A percentile compares a stretch with the other conserved stretches of the same genome.
Evolutionary conservation across 108 stramenopile species (phyloP).

Genomic region (Parietichytrium sp.): DNA sequence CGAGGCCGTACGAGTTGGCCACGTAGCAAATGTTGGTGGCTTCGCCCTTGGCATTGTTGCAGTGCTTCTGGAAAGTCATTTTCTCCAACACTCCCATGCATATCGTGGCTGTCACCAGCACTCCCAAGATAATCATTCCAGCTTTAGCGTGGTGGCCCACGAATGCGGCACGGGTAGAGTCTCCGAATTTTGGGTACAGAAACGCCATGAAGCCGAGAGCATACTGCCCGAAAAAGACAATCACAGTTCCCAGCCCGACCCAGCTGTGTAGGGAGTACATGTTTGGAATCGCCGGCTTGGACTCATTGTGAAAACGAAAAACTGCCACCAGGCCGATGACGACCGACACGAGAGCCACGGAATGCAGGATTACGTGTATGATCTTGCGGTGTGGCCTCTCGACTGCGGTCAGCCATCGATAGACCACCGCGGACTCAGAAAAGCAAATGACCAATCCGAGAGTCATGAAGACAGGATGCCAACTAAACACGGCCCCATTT

Average conservation of each 20-base stretch:
- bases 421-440: background rate
- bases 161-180: background rate
- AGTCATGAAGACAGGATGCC: constrained; percentile 27
- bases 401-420: background rate
- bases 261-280: constrained; percentile 33
- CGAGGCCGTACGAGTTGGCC: constrained; percentile 23
- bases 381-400: constrained; percentile 15
- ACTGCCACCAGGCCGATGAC: background rate
- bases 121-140: background rate
- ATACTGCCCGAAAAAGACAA: constrained; percentile 36
- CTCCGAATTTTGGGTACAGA: background rate
- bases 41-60: background rate
- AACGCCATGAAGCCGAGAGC: background rate
- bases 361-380: background rate
- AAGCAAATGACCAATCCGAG: constrained; percentile 31
- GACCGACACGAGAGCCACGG: background rate
- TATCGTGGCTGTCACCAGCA: constrained; percentile 9
- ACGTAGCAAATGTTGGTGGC: constrained; percentile 2
- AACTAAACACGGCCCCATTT: background rate
- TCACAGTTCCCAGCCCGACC: background rate
- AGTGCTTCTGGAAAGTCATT: background rate
- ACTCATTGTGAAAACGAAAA: constrained; percentile 31
- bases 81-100: constrained; percentile 6
- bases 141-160: background rate
- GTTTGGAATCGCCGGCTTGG: background rate